Evolutionary conservation across 1,139 yeast species (phyloP).

Genomic region (Blastobotrys serpentis): DNA sequence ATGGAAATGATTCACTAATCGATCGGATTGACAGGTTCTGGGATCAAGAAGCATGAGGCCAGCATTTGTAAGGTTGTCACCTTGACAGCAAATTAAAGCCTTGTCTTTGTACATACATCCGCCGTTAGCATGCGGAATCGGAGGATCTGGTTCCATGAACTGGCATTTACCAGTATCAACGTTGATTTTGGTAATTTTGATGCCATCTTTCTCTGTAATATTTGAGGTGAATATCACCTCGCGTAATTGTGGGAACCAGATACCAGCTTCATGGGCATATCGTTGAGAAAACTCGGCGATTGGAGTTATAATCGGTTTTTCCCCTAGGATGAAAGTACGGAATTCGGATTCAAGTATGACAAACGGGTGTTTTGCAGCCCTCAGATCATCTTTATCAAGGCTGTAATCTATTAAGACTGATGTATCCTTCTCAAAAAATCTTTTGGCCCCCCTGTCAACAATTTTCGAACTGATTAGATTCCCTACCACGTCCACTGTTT

Average conservation of each 20-base stretch:
- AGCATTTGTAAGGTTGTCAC: conserved; percentile 23
- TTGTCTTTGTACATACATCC: conserved; percentile 26
- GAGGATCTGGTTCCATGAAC: conserved; percentile 22
- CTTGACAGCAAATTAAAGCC: conserved; percentile 28
- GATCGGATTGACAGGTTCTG: conserved; percentile 20
- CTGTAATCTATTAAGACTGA: conserved; percentile 3
- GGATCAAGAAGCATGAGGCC: conserved; percentile 21
- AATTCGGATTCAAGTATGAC: conserved; percentile 18
- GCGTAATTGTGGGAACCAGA: conserved; percentile 26
- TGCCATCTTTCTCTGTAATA: conserved; percentile 17
- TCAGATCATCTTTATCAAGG: conserved; percentile 5
- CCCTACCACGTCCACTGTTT: not conserved
- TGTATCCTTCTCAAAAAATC: not conserved
- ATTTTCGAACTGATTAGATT: not conserved
- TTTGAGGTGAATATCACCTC: conserved; percentile 31
- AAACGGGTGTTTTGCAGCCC: conserved; percentile 18
- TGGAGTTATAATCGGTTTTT: not conserved
- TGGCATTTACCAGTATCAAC: not conserved
- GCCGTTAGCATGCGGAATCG: conserved; percentile 27
- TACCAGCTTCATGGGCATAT: conserved; percentile 32
- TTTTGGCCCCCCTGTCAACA: not conserved
- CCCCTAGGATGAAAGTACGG: not conserved
- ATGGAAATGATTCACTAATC: conserved; percentile 23
- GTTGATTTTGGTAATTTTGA: conserved; percentile 15
- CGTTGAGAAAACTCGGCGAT: conserved; percentile 18